These are phyloP conservation scores for Melampsora larici-populina DNA, from an alignment of 1,284 basidiomycete species.

Conservation along the genomic window DNA sequence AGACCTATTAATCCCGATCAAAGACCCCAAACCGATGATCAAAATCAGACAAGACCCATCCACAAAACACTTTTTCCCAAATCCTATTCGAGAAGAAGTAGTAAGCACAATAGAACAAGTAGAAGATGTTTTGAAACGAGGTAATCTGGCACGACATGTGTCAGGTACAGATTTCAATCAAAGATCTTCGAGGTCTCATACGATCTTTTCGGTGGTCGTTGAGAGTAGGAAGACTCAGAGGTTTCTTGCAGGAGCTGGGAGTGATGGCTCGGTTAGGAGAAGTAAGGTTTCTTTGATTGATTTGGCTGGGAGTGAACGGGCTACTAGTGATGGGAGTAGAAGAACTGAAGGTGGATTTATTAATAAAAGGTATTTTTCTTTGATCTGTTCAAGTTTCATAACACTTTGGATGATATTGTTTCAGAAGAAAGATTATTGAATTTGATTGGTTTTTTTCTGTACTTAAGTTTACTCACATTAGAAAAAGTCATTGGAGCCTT, in stretches of 20 bases:
- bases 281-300: slow-evolving; percentile 59
- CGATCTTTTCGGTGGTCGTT: slow-evolving; percentile 60
- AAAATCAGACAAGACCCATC: slow-evolving; percentile 42
- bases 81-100: slow-evolving; percentile 59
- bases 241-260: not conserved
- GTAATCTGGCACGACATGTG: slow-evolving; percentile 58
- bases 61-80: slow-evolving; percentile 56
- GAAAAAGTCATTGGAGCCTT: slow-evolving; percentile 53
- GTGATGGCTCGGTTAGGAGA: slow-evolving; percentile 45
- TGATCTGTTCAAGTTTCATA: too few species aligned
- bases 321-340: slow-evolving; percentile 59
- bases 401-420: too few species aligned
- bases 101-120: slow-evolving; percentile 59
- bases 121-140: slow-evolving; percentile 57
- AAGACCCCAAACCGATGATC: slow-evolving; percentile 7
- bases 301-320: slow-evolving; percentile 62
- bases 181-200: slow-evolving; percentile 59
- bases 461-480: slow-evolving; percentile 47
- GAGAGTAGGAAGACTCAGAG: slow-evolving; percentile 49
- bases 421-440: too few species aligned
- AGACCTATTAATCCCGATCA: slow-evolving; percentile 55
- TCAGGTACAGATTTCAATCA: slow-evolving; percentile 63
- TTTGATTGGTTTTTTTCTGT: too few species aligned
- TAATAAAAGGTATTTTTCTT: slow-evolving; percentile 51
- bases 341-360: slow-evolving; percentile 62